These are phyloP conservation scores for Cystofilobasidium capitatum DNA, from an alignment of 768 basidiomycete species.

Conservation along the genomic window DNA sequence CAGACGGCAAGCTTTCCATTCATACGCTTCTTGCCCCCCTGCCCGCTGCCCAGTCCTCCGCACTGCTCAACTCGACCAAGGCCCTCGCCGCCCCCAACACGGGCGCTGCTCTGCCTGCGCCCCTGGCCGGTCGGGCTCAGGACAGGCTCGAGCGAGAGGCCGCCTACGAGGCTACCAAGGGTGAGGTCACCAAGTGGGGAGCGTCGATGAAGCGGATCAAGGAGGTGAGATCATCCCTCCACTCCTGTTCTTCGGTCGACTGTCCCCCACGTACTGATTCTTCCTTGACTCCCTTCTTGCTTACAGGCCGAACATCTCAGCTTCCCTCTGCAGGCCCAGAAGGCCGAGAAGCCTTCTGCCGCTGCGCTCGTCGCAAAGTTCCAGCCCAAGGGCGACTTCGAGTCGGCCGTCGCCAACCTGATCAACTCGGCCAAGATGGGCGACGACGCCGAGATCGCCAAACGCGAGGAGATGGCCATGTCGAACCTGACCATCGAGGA, in stretches of 20 bases:
- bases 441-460: constrained; percentile 58
- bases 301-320: constrained; percentile 74
- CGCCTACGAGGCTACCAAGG: constrained; percentile 85
- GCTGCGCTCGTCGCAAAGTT: constrained; percentile 73
- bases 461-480: constrained; percentile 73
- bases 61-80: constrained; percentile 57
- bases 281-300: too few species aligned
- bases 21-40: constrained; percentile 42
- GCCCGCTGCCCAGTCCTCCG: constrained; percentile 58
- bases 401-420: constrained; percentile 71
- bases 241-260: constrained; percentile 14
- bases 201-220: constrained; percentile 83
- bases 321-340: constrained; percentile 67
- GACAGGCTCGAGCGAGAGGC: constrained; percentile 86
- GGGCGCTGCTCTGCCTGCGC: constrained; percentile 58
- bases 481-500: constrained; percentile 78
- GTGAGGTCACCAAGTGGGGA: constrained; percentile 88
- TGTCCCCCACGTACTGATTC: neutral
- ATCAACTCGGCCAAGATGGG: constrained; percentile 71
- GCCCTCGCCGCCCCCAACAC: constrained; percentile 48
- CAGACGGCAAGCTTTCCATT: constrained; percentile 38
- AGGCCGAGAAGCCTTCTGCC: constrained; percentile 53
- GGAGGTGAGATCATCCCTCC: constrained; percentile 50
- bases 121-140: constrained; percentile 73
- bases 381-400: constrained; percentile 75